A percentile compares a stretch with the other conserved stretches of the same genome.
These are phyloP conservation scores for Sphaceloma murrayae DNA, from an alignment of 2,329 filamentous ascomycete species.

Conservation along the genomic window DNA sequence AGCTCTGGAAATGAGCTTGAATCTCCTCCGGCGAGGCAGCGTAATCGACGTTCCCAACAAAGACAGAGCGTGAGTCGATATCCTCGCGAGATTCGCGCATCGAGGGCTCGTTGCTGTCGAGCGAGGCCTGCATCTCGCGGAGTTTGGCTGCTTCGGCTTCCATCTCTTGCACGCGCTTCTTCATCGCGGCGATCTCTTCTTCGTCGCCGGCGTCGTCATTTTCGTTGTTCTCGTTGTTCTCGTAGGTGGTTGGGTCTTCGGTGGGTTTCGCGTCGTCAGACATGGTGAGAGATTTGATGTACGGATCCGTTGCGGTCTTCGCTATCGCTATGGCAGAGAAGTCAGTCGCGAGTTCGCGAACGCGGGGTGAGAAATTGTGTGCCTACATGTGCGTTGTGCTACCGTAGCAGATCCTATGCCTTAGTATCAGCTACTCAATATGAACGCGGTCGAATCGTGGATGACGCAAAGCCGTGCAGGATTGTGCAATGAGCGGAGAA, in stretches of 20 bases:
- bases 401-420: too few species aligned
- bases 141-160: slow-evolving; percentile 50
- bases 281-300: slow-evolving; percentile 8
- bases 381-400: too few species aligned
- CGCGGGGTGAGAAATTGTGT: too few species aligned
- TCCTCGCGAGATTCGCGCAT: slow-evolving; percentile 90
- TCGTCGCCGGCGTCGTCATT: slow-evolving; percentile 29
- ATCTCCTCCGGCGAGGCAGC: slow-evolving; percentile 95
- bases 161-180: slow-evolving; percentile 46
- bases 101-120: slow-evolving; percentile 77
- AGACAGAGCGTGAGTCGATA: slow-evolving; percentile 88
- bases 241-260: slow-evolving; percentile 17
- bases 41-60: slow-evolving; percentile 98
- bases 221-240: slow-evolving; percentile 26
- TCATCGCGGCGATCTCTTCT: slow-evolving; percentile 42
- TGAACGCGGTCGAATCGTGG: too few species aligned
- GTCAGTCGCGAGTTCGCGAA: too few species aligned
- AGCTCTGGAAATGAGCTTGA: slow-evolving; percentile 95
- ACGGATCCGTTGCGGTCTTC: slow-evolving; percentile 2
- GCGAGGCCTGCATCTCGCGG: slow-evolving; percentile 46
- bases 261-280: slow-evolving; percentile 15
- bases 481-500: too few species aligned
- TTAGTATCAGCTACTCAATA: too few species aligned
- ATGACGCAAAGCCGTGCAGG: too few species aligned
- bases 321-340: too few species aligned